Base-by-base conservation (phyloP, 352 stramenopile genomes). In the Discostella stelligera region DNA sequence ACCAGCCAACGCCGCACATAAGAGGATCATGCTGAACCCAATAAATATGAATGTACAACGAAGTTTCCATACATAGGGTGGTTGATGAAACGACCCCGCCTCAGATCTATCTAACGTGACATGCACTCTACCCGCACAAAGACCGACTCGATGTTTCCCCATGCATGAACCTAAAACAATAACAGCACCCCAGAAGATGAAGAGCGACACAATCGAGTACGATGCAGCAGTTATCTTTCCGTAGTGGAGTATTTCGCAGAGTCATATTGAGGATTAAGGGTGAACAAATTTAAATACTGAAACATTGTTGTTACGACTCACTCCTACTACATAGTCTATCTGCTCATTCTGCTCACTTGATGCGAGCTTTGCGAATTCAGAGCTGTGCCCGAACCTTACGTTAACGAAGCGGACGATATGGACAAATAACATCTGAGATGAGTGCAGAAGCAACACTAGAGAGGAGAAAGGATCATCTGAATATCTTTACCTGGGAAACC, bases 291-390 rank as follows among this genome's bases (percentile, higher is more conserved):
- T 32, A 32, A 32, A 5, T 2, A 32, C 27, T 6, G 2, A 32
- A 32, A 32, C 27, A 50, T 46, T 11, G 18, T 66, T 20, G 53
- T 25, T 37, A 25, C 11, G 16, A 64, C 69, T 74, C 46, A 80
- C 67, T 59, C 75, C 75, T 25, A 83, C 46, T 8, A 83, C 50
- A 59, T 83, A 83, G 59, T 83, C 75, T 2, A 58, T 37, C 63
- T 83, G 68, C 39, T 83, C 68, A 3, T 64, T 39, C 49, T 58
- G 62, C 0, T 73, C 60, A 18, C 53, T 78, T n/a, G 75, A 83
- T 44, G 59, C 58, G 16, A 83, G 46, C 39, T 67, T 66, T 14
- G 67, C 74, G 58, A 83, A 74, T 23, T 83, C 65, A 3, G 75
- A 78, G 44, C 41, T 23, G 44, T 83, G 63, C 21, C 75, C 75